Base-by-base conservation (phyloP, 768 basidiomycete species). In the Boletus sp. region DNA sequence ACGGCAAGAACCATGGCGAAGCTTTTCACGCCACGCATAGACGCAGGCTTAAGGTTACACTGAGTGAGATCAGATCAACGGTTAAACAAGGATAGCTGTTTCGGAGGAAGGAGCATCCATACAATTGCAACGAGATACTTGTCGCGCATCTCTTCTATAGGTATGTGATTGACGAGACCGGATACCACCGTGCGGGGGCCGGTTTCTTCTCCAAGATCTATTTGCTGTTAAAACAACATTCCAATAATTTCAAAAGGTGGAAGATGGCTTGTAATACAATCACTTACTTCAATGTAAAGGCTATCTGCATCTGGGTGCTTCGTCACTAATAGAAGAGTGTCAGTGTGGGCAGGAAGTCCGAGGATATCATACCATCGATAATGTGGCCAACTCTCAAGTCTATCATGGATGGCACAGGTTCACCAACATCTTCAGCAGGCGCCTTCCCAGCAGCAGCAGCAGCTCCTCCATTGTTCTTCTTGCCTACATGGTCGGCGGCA, bases 301-400 rank as follows among this genome's bases (percentile, higher is more conserved):
- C 92, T 85, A 65, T 98, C 97, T 3, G 97, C 97, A 66, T 99
- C 97, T 15, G 97, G 96, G 68, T 99, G 97, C 64, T 90, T 92
- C 73, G 84, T 85, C 64, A 98, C 96, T 96, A 65, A 60, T 51
- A 27, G 52, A 21, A 43, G 29, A 9, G 35, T 15, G 33, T 67
- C 33, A 59, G 58, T 43, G 9, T 23, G 32, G n/a, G 30, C 27
- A 25, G 23, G 14, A 38, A 15, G 11, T 25, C 40, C 7, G 15
- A 39, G n/a, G 32, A 32, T 10, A 32, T 72, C 83, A 67, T 62
- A 96, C 94, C 84, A 67, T 97, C 90, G 17, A 98, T 74, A 58
- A 98, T 96, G 61, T 84, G 87, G 4, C 97, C 96, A 4, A 99
- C 93, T 43, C 96, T 83, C 56, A 99, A 79, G 64, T 99, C 97